These are phyloP conservation scores for Russula olivacea DNA, from an alignment of 768 basidiomycete species.

Conservation along the genomic window DNA sequence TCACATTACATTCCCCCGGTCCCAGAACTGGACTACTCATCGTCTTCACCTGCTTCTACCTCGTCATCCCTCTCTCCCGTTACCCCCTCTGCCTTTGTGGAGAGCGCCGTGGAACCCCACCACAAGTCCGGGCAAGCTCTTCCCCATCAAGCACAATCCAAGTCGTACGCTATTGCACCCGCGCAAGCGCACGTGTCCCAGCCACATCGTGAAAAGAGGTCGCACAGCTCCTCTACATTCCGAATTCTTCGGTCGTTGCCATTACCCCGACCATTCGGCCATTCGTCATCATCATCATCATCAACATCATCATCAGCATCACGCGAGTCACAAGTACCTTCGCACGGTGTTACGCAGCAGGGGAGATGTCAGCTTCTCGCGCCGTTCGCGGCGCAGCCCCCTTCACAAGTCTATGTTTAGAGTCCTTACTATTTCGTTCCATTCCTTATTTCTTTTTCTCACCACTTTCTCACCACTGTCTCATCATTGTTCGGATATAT, in stretches of 20 bases:
- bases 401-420: slow-evolving; percentile 21
- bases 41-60: slow-evolving; percentile 11
- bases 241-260: slow-evolving; percentile 23
- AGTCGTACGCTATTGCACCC: slow-evolving; percentile 3
- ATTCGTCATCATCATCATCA: background rate
- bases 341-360: slow-evolving; percentile 13
- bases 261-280: slow-evolving; percentile 17
- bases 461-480: too few species aligned
- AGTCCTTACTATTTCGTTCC: background rate
- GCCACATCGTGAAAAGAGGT: slow-evolving; percentile 6
- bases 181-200: slow-evolving; percentile 7
- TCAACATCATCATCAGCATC: slow-evolving; percentile 10
- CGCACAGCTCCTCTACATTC: slow-evolving; percentile 17
- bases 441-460: background rate
- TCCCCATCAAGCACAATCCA: background rate
- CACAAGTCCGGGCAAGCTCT: slow-evolving; percentile 1
- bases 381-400: slow-evolving; percentile 19
- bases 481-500: background rate
- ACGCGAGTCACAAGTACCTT: slow-evolving; percentile 1
- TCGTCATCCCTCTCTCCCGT: slow-evolving; percentile 20
- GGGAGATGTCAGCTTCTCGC: slow-evolving; percentile 16
- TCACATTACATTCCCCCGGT: slow-evolving; percentile 1
- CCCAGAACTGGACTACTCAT: slow-evolving; percentile 8
- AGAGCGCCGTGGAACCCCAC: background rate
- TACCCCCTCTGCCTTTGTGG: slow-evolving; percentile 3